Base-by-base conservation (phyloP, 345 rosid species). In the Corchorus capsularis region DNA sequence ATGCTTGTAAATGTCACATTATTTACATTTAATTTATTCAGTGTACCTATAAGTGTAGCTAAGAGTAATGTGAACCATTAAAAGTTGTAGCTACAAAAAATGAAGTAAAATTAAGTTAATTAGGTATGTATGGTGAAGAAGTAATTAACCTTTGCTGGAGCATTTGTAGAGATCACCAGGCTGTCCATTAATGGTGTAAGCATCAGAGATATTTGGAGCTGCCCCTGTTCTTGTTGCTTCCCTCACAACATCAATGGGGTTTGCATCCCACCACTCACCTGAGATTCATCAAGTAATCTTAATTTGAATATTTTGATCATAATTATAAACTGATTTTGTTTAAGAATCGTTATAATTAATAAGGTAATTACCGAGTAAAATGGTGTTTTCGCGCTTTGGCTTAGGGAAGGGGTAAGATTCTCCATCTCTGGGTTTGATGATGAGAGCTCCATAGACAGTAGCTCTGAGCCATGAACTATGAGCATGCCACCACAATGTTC, bases 401-500 rank as follows among this genome's bases (percentile, higher is more conserved):
- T 82, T 88, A 47, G 91, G 80, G 68, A 91, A 93, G 14, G 98
- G 98, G 43, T 93, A 93, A 12, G 92, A 75, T 27, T 89, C 72
- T n/a, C 92, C 97, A 74, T 80, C 81, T 72, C 71, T 82, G 0
- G 99, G 99, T 46, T 76, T 86, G 63, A 95, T 87, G 56, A 93
- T 83, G 14, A 95, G 78, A 72, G 93, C 99, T n/a, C 99, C 99
- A 39, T 91, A 92, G 73, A 95, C 97, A 0, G 98, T 93, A 61
- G 98, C 98, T 82, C 99, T 82, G 34, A 95, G 96, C 99, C 99
- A 95, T 0, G 98, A 90, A 81, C 99, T 95, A 22, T 95, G 99
- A 60, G 98, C 98, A 71, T 95, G 99, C 99, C 99, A 95, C 99
- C 99, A 95, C 14, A 95, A 52, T 1, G 99, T 95, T n/a, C 99